A percentile compares a stretch with the other conserved stretches of the same genome.
Conservation (phyloP, 257 asterid species). For the Fraxinus americana region DNA sequence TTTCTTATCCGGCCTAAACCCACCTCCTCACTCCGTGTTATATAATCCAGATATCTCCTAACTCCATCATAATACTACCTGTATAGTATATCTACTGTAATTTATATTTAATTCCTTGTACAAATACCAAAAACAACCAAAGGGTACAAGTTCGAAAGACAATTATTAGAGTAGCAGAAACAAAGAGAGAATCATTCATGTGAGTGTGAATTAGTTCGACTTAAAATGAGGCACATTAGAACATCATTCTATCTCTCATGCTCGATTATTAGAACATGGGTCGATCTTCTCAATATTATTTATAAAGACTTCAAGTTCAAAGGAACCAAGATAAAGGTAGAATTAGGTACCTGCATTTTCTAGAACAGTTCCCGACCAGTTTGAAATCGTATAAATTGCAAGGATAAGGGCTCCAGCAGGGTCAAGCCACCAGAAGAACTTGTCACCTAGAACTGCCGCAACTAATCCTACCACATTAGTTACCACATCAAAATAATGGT, state of each 20-base stretch:
- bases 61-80: no score
- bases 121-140: no score
- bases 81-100: no score
- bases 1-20: no score
- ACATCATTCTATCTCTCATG: neutral
- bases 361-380: constrained; percentile 86
- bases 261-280: neutral
- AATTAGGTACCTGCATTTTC: constrained; percentile 77
- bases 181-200: neutral
- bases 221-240: neutral
- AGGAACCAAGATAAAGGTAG: constrained; percentile 8
- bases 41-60: no score
- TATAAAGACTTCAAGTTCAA: neutral
- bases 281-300: neutral
- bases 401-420: constrained; percentile 85
- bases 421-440: constrained; percentile 86
- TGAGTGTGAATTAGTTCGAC: neutral
- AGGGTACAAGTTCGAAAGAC: neutral
- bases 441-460: constrained; percentile 86
- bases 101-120: no score
- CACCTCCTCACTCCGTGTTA: no score
- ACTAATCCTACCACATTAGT: constrained; percentile 81
- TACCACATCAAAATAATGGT: constrained; percentile 93
- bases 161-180: neutral
- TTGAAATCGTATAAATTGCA: constrained; percentile 76